Percentiles rank a stretch among this genome's conserved stretches.
Conservation (phyloP, 768 basidiomycete species). For the Calocybe gangraenosa region DNA sequence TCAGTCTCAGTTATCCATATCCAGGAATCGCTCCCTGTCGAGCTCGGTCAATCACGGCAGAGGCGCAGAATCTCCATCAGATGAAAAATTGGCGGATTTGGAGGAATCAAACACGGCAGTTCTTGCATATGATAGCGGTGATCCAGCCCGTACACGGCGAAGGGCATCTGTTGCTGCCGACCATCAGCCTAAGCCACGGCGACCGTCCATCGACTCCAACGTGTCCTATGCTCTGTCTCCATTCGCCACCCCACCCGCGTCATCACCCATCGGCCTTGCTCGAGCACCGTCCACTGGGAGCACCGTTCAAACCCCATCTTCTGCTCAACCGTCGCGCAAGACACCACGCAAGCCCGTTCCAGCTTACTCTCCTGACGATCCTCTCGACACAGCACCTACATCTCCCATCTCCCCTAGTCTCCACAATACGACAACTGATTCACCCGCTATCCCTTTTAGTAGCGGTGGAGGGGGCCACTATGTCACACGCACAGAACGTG, state of each 20-base stretch:
- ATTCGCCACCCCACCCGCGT: conserved; percentile 3
- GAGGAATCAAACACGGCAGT: conserved; percentile 10
- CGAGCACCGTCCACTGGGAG: not conserved
- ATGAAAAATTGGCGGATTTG: conserved; percentile 15
- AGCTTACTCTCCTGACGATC: conserved; percentile 7
- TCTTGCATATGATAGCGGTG: conserved; percentile 6
- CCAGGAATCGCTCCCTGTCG: conserved; percentile 1
- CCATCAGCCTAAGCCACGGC: not conserved
- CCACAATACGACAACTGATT: not conserved
- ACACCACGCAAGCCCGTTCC: conserved; percentile 20
- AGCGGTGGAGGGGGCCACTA: conserved; percentile 12
- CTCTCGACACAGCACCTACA: not conserved
- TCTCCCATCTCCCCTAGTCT: conserved; percentile 1
- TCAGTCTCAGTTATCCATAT: conserved; percentile 8
- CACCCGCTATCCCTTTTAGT: conserved; percentile 1
- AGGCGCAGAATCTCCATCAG: conserved; percentile 10
- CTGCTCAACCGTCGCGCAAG: conserved; percentile 5
- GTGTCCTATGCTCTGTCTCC: conserved; percentile 4
- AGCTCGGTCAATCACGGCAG: conserved; percentile 7
- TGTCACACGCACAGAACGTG: conserved; percentile 14
- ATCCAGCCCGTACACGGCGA: conserved; percentile 1
- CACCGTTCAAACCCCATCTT: not conserved
- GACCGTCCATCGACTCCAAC: conserved; percentile 9
- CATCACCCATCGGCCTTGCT: conserved; percentile 1
- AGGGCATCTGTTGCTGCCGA: not conserved